phyloP scores from a whole-genome alignment of 164 flowering plant genomes.

The Nelumbo lutea region DNA sequence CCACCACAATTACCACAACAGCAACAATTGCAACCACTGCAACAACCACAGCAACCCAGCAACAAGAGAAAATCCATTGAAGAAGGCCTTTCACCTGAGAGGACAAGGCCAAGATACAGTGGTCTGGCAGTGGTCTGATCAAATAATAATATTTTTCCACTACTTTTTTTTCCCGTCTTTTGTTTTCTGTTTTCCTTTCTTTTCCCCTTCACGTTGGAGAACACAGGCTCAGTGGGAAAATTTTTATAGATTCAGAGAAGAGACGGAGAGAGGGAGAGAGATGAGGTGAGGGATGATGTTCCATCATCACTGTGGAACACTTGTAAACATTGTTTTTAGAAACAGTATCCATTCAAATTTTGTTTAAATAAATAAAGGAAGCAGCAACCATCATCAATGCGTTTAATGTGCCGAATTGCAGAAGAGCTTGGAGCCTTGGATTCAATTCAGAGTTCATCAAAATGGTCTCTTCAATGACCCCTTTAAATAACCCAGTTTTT shows the following conservation, averaged over 20 bases:
- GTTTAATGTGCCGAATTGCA: not conserved
- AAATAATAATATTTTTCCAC: not conserved
- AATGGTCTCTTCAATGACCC: not conserved
- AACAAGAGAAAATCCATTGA: slow-evolving; percentile 55
- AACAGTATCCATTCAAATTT: slow-evolving; percentile 5
- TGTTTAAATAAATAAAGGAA: slow-evolving; percentile 1
- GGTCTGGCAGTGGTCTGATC: slow-evolving; percentile 24
- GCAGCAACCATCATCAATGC: not conserved
- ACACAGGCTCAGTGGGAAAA: not conserved
- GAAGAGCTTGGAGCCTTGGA: not conserved
- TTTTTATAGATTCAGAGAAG: not conserved
- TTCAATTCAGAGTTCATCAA: not conserved
- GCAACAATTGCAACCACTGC: slow-evolving; percentile 9
- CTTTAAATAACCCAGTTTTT: no score
- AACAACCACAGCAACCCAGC: slow-evolving; percentile 7
- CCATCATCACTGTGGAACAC: not conserved
- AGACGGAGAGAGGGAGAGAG: not conserved
- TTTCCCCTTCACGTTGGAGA: not conserved
- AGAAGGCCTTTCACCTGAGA: slow-evolving; percentile 45
- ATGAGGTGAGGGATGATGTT: not conserved
- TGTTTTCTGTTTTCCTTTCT: not conserved
- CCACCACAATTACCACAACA: not conserved
- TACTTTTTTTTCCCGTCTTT: not conserved
- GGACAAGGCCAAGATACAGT: slow-evolving; percentile 51
- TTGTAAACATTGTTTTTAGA: slow-evolving; percentile 5